Evolutionary conservation across 306 rosid species (phyloP).

Genomic region (cucumber (Cucumis sativus)): DNA sequence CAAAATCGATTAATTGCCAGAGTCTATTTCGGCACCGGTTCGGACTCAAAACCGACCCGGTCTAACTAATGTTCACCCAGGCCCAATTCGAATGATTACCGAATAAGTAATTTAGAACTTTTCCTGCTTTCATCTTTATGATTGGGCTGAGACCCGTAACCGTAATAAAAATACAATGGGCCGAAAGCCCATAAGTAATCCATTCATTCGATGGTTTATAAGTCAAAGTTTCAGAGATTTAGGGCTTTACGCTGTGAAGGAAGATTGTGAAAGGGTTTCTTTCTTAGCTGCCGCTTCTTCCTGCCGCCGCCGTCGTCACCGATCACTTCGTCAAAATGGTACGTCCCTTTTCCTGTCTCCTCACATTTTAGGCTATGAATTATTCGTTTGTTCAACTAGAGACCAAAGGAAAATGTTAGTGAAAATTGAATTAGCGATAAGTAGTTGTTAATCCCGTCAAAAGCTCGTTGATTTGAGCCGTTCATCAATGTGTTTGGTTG

Average conservation of each 20-base stretch:
- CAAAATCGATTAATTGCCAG: too few species aligned
- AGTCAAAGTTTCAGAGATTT: not conserved
- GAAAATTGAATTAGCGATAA: not conserved
- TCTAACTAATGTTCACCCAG: too few species aligned
- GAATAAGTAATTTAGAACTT: too few species aligned
- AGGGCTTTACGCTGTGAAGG: slow-evolving; percentile 5
- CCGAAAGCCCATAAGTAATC: not conserved
- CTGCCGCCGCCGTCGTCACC: not conserved
- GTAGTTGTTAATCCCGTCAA: not conserved
- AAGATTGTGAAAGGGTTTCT: not conserved
- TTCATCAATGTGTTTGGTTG: not conserved
- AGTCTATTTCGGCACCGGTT: too few species aligned
- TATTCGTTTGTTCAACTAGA: not conserved
- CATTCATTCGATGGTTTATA: not conserved
- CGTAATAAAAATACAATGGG: not conserved
- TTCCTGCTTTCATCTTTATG: not conserved
- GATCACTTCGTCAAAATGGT: not conserved
- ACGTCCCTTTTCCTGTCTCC: not conserved
- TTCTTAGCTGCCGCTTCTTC: not conserved
- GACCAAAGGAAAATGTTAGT: not conserved
- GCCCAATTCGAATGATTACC: too few species aligned
- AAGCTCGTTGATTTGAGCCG: not conserved
- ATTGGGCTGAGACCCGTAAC: not conserved
- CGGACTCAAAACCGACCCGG: too few species aligned
- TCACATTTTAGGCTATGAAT: not conserved